Conservation (phyloP, 805 yeast genomes). For the Saccharomycopsis sp. region DNA sequence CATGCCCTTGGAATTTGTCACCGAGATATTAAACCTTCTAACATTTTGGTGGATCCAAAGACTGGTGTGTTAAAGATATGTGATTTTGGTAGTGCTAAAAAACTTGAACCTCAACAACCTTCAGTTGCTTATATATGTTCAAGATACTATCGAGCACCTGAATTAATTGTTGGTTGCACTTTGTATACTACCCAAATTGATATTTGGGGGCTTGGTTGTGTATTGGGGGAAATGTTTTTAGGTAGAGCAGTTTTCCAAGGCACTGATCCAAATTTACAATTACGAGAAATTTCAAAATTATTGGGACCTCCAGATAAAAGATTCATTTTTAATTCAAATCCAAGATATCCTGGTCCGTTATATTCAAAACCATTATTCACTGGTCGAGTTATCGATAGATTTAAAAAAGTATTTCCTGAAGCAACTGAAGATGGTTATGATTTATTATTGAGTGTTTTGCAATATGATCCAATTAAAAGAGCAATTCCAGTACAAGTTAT, state of each 20-base stretch:
- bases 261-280: conserved; percentile 77
- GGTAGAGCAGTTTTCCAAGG: conserved; percentile 97
- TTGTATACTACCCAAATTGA: conserved; percentile 87
- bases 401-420: conserved; percentile 61
- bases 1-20: conserved; percentile 79
- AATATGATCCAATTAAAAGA: conserved; percentile 84
- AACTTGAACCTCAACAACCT: conserved; percentile 71
- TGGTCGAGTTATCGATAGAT: conserved; percentile 48
- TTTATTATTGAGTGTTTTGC: conserved; percentile 70
- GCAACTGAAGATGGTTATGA: conserved; percentile 86
- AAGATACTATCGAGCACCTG: conserved; percentile 94
- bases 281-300: conserved; percentile 82
- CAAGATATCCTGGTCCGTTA: conserved; percentile 68
- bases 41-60: conserved; percentile 67
- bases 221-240: conserved; percentile 85
- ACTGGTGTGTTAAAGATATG: conserved; percentile 65
- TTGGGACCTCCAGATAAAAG: conserved; percentile 81
- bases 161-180: conserved; percentile 84
- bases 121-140: conserved; percentile 94
- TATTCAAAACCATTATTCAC: conserved; percentile 57
- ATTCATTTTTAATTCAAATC: conserved; percentile 67
- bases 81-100: conserved; percentile 82
- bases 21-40: conserved; percentile 80
- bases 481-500: conserved; percentile 74
- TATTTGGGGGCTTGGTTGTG: conserved; percentile 98